Percentiles rank a stretch among this genome's conserved stretches.
These are phyloP conservation scores for Angophora floribunda DNA, from an alignment of 345 rosid genomes.

Conservation along the genomic window DNA sequence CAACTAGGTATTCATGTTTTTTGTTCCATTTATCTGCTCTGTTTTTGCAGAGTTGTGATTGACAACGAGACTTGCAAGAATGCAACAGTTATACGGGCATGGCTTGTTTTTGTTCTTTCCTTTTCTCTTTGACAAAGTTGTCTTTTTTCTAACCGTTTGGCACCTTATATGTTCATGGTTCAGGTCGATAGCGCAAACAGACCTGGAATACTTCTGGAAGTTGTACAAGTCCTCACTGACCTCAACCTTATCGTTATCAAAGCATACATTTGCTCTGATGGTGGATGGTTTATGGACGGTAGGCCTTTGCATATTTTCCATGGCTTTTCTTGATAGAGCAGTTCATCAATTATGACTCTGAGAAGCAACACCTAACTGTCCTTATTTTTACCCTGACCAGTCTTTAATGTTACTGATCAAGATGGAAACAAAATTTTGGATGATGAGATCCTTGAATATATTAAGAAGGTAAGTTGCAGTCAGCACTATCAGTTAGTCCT, in stretches of 20 bases:
- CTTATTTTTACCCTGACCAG: slow-evolving; percentile 29
- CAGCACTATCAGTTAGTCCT: not conserved
- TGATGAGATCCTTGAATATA: slow-evolving; percentile 65
- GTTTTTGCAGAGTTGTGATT: slow-evolving; percentile 74
- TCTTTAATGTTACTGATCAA: slow-evolving; percentile 82
- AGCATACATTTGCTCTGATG: slow-evolving; percentile 95
- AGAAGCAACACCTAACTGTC: not conserved
- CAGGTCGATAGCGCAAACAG: slow-evolving; percentile 96
- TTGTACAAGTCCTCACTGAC: slow-evolving; percentile 91
- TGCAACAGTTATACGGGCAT: slow-evolving; percentile 83
- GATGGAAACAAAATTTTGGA: slow-evolving; percentile 79
- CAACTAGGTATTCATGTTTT: not conserved
- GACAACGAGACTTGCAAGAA: slow-evolving; percentile 83
- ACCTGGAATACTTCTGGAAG: slow-evolving; percentile 90
- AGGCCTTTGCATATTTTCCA: not conserved
- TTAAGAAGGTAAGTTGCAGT: slow-evolving; percentile 46
- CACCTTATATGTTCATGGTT: slow-evolving; percentile 2
- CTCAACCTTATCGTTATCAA: slow-evolving; percentile 72
- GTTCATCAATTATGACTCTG: not conserved
- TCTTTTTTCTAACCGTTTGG: not conserved
- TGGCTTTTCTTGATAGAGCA: not conserved
- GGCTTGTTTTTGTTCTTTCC: not conserved
- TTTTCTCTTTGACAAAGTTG: not conserved
- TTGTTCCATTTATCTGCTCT: not conserved
- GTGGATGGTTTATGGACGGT: slow-evolving; percentile 99